Base-by-base conservation (phyloP, 148 eudicot genomes). In the Cornus kousa region DNA sequence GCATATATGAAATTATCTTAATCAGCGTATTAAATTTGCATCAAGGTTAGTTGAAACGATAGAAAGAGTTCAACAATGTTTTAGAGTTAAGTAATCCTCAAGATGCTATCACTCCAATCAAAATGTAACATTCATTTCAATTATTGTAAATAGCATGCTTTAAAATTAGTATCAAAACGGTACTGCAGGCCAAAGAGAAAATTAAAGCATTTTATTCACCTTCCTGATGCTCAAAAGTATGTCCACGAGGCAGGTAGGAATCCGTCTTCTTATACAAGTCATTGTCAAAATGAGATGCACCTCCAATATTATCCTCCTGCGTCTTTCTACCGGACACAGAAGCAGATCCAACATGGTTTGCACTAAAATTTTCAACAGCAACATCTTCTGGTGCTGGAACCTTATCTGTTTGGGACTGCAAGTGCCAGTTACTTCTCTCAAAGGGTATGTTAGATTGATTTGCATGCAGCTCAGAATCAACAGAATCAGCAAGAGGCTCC, bases 211-310 rank as follows among this genome's bases (percentile, higher is more conserved):
- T 20, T 4, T 17, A 62, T 0, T 62, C 23, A 95, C 99, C 97
- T 91, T 87, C 93, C 35, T 78, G 86, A 70, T 62, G 79, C 23
- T 86, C 87, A 72, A 73, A 78, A 76, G 79, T 68, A 75, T 66
- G 83, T 55, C 57, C 74, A 16, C 82, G 90, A 78, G 78, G 84
- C 85, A 90, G 89, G 80, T 88, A 91, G 60, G 94, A 78, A 70
- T 79, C 87, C 57, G 81, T 66, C 78, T 87, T 83, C 70, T 86
- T 81, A 84, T 90, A 86, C 68, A 89, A 67, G 46, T 87, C 89
- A 79, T 89, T 81, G 64, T 85, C 92, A 82, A 77, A 87, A 28
- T 84, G 87, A 78, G 97, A 85, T 72, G 86, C 85, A 80, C 77
- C 78, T 78, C 77, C 88, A 60, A 93, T 71, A 77, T 80, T 85